Percentiles rank a stretch among this genome's conserved stretches.
These are phyloP conservation scores for Durotheca rogersii DNA, from an alignment of 495 filamentous ascomycete genomes.

Conservation along the genomic window DNA sequence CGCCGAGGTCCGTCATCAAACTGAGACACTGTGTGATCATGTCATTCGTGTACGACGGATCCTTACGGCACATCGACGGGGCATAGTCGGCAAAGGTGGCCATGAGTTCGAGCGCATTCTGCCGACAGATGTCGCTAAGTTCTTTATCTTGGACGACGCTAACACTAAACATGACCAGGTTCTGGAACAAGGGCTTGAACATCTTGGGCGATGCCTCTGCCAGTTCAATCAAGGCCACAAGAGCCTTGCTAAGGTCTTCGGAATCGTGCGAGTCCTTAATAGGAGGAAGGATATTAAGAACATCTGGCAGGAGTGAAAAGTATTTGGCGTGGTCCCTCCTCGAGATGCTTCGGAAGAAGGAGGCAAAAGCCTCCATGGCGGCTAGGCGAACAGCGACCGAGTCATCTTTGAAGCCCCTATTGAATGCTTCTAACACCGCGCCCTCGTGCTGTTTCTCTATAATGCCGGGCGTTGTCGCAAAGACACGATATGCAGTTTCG, in stretches of 20 bases:
- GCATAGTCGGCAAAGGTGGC: constrained; percentile 96
- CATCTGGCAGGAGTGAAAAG: constrained; percentile 77
- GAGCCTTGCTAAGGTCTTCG: constrained; percentile 82
- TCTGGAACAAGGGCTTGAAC: constrained; percentile 91
- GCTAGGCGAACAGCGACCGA: constrained; percentile 81
- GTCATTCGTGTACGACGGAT: constrained; percentile 81
- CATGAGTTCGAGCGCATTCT: constrained; percentile 96
- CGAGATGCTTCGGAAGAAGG: constrained; percentile 85
- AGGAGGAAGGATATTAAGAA: constrained; percentile 89
- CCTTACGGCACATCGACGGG: constrained; percentile 91
- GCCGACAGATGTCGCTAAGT: constrained; percentile 80
- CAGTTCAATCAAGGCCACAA: constrained; percentile 88
- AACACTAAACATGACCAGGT: constrained; percentile 87
- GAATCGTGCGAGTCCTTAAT: constrained; percentile 87
- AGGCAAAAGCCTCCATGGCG: constrained; percentile 93
- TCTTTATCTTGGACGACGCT: constrained; percentile 95
- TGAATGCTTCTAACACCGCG: constrained; percentile 78
- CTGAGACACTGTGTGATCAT: constrained; percentile 99
- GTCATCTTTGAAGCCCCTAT: constrained; percentile 86
- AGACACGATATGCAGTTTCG: constrained; percentile 89
- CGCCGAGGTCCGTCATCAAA: constrained; percentile 97
- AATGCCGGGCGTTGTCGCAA: constrained; percentile 91
- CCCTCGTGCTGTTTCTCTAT: constrained; percentile 95
- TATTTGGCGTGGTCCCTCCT: constrained; percentile 88
- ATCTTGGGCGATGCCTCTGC: constrained; percentile 90